phyloP scores from a whole-genome alignment of 139 green algal species.

The Volvox africanus region DNA sequence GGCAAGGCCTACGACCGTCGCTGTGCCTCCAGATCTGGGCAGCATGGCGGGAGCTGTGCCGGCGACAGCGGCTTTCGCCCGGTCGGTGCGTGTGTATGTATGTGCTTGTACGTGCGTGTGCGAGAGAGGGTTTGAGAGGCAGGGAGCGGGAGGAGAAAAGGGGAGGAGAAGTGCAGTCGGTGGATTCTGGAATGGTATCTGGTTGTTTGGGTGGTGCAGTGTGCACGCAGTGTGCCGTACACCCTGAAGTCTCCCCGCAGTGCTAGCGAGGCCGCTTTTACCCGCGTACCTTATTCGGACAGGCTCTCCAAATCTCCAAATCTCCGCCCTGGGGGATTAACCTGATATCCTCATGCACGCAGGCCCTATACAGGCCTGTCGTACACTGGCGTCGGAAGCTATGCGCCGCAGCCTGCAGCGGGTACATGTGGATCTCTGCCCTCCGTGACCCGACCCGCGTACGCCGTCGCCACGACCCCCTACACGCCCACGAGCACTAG shows the following conservation, averaged over 20 bases:
- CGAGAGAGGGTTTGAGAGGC: too few relatives aligned
- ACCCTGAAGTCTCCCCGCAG: too few relatives aligned
- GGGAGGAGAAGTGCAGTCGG: too few relatives aligned
- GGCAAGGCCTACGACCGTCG: background rate
- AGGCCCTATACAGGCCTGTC: conserved; percentile 23
- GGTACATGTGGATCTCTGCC: background rate
- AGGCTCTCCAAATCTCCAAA: too few relatives aligned
- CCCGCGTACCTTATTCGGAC: too few relatives aligned
- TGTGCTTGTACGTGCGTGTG: too few relatives aligned
- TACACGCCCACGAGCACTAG: conserved; percentile 1
- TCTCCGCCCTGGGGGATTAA: too few relatives aligned
- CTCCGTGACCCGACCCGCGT: background rate
- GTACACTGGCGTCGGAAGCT: background rate
- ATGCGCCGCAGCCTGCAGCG: background rate
- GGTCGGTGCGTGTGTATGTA: background rate
- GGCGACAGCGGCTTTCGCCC: background rate
- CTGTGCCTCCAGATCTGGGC: background rate
- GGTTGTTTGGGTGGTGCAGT: too few relatives aligned
- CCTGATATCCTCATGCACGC: background rate
- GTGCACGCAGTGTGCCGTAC: too few relatives aligned
- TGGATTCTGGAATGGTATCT: too few relatives aligned
- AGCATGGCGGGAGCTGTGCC: background rate
- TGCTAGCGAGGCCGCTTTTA: too few relatives aligned
- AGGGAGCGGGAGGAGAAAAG: too few relatives aligned
- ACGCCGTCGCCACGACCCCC: background rate